Base-by-base conservation (phyloP, 2,329 filamentous ascomycete genomes). In the Penicillium fuscoglaucum region DNA sequence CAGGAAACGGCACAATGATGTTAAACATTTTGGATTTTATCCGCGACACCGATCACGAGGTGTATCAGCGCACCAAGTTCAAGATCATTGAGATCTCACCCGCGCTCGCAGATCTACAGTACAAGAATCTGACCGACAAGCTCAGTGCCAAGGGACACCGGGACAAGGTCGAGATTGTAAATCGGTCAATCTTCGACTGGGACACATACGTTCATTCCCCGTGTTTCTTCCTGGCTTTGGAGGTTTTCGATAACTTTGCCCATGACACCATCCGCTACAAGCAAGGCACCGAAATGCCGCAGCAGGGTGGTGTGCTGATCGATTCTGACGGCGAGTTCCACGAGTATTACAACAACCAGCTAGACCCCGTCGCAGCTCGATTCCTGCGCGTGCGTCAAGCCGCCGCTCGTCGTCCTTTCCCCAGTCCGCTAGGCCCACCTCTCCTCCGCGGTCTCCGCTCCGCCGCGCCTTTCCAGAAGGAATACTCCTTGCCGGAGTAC, bases 211-310 rank as follows among this genome's bases (percentile, higher is more conserved):
- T 97, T n/a, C 89, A 91, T 9, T 90, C 89, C 3, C 95, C 93
- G 0, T 98, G 95, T 80, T 99, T 96, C 82, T 98, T 99, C 81
- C 85, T 99, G 43, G 95, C 93, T 45, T 89, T 99, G 77, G 95
- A 99, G 77, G 95, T 99, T 65, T 96, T 97, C 71, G 95, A 99
- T 80, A 99, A 99, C 78, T 98, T 99, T 73, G 88, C 91, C 37
- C 96, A 99, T 79, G 95, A 99, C 78, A 85, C 88, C 59, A 87
- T 99, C 61, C 93, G 96, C 63, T 99, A 98, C 79, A 89, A 98
- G 76, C 82, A 89, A 12, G 77, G 82, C 60, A 96, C 92, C 12
- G 90, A 91, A 72, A 81, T 89, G 65, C 90, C 93, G 0, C 83
- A 96, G 55, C 96, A 99, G 78, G 92, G 91, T 50, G 88, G 88